Conservation (phyloP, 495 filamentous ascomycete species). For the Astrothelium macrocarpum region DNA sequence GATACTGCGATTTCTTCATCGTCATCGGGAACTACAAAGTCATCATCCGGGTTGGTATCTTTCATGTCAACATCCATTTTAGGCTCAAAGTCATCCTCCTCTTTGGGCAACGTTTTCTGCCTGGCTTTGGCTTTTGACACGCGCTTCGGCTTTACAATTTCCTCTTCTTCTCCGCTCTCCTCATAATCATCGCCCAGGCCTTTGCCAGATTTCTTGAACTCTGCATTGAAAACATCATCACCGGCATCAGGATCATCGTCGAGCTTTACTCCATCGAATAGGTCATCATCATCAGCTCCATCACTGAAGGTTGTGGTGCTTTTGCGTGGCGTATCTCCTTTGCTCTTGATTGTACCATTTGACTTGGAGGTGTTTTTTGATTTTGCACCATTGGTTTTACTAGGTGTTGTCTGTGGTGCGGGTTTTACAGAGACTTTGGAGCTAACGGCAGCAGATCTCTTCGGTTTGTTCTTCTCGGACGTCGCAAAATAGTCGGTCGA, state of each 20-base stretch:
- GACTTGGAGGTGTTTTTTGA: slow-evolving; percentile 5
- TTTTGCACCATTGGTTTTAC: slow-evolving; percentile 24
- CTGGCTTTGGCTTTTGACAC: slow-evolving; percentile 15
- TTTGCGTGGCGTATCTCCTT: slow-evolving; percentile 16
- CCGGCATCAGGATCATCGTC: slow-evolving; percentile 20
- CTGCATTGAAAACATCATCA: slow-evolving; percentile 25
- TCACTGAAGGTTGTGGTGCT: slow-evolving; percentile 19
- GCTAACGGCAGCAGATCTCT: slow-evolving; percentile 28
- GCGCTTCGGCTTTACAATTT: slow-evolving; percentile 19
- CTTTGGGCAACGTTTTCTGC: slow-evolving; percentile 23
- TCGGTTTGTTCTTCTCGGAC: slow-evolving; percentile 31
- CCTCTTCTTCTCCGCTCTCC: slow-evolving; percentile 25
- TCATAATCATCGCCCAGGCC: slow-evolving; percentile 28
- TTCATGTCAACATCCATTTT: slow-evolving; percentile 35
- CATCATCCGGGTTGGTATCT: slow-evolving; percentile 33
- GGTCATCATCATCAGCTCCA: slow-evolving; percentile 32
- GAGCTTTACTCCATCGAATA: slow-evolving; percentile 5
- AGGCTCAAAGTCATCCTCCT: slow-evolving; percentile 26
- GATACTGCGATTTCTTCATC: slow-evolving; percentile 24
- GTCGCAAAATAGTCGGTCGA: slow-evolving; percentile 31
- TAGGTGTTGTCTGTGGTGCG: slow-evolving; percentile 21
- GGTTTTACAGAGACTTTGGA: slow-evolving; percentile 15
- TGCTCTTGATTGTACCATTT: slow-evolving; percentile 9
- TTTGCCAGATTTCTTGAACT: slow-evolving; percentile 26
- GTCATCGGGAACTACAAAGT: slow-evolving; percentile 32